Base-by-base conservation (phyloP, 495 filamentous ascomycete genomes). In the Lichenothelia convexa region DNA sequence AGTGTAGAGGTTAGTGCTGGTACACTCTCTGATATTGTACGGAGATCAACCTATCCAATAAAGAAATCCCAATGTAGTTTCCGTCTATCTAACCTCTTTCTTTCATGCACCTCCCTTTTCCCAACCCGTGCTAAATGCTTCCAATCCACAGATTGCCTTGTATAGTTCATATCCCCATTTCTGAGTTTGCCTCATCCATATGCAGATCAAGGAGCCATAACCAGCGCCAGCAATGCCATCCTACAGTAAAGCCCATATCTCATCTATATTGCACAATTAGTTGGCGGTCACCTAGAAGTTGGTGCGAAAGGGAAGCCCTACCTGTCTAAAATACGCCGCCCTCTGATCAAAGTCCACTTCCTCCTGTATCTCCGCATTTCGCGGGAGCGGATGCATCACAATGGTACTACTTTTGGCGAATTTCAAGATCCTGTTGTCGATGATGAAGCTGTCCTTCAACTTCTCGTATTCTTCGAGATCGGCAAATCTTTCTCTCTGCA, bases 251-350 rank as follows among this genome's bases (percentile, higher is more conserved):
- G 73, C 41, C 89, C 89, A 61, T 95, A 94, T 58, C 75, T 71
- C 89, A 97, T 97, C 91, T 97, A 51, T 38, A 46, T 34, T 23
- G 16, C 20, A 18, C n/a, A 24, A 49, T 65, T 52, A 64, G 62
- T 63, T 54, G 60, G 55, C 15, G 11, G 13, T 8, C 15, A 41
- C 19, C 16, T 24, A 16, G 5, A 32, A 8, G 17, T 5, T 32
- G 12, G 30, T 2, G 19, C 2, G 39, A 8, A 17, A 18, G 33
- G 43, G 37, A 32, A 21, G 33, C 70, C 78, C 65, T 62, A 93
- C 89, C 78, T 97, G 89, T 80, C 89, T 75, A 59, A 95, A 95
- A 65, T 97, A 97, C 38, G 91, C 89, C 22, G 89, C 87, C 50
- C 89, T 65, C 57, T 87, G 81, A 64, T 97, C 89, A 62, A 86